phyloP scores from a whole-genome alignment of 495 filamentous ascomycete species.

The Glarea lozoyensis region DNA sequence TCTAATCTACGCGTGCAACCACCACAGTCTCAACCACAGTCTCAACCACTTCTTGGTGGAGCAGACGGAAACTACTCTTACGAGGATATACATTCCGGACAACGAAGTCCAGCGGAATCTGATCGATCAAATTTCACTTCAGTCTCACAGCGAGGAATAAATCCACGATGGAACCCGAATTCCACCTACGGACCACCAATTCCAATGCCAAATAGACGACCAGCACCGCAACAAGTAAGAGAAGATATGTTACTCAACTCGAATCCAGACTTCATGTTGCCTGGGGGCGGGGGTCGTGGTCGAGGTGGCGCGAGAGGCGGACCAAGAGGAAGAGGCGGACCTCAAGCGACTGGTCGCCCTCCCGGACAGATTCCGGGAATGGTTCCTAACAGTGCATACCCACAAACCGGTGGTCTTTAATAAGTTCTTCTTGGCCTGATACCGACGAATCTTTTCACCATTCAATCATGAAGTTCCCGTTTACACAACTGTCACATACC shows the following conservation, averaged over 20 bases:
- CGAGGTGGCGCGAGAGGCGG: constrained; percentile 8
- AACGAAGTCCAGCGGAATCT: constrained; percentile 66
- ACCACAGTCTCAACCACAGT: constrained; percentile 10
- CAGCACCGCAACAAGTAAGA: constrained; percentile 21
- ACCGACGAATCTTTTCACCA: constrained; percentile 10
- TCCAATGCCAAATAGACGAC: constrained; percentile 28
- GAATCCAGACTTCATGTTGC: constrained; percentile 69
- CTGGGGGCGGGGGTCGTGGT: constrained; percentile 25
- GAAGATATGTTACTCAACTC: constrained; percentile 53
- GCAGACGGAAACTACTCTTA: constrained; percentile 26
- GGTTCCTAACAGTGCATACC: constrained; percentile 19
- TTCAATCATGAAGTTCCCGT: constrained; percentile 8
- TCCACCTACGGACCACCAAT: constrained; percentile 24
- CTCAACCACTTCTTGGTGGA: too few species aligned
- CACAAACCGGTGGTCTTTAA: constrained; percentile 2
- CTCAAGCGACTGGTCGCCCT: too few species aligned
- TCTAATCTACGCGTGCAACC: constrained; percentile 23
- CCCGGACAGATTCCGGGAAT: constrained; percentile 18
- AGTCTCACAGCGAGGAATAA: constrained; percentile 75
- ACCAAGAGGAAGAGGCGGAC: constrained; percentile 12
- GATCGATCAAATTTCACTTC: constrained; percentile 77
- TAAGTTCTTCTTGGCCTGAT: not conserved
- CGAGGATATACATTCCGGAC: constrained; percentile 56
- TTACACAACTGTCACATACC: constrained; percentile 4
- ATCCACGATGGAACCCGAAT: constrained; percentile 67